Percentiles rank a stretch among this genome's conserved stretches.
phyloP scores from a whole-genome alignment of 805 yeast genomes.

The Candida rishiriensis region DNA sequence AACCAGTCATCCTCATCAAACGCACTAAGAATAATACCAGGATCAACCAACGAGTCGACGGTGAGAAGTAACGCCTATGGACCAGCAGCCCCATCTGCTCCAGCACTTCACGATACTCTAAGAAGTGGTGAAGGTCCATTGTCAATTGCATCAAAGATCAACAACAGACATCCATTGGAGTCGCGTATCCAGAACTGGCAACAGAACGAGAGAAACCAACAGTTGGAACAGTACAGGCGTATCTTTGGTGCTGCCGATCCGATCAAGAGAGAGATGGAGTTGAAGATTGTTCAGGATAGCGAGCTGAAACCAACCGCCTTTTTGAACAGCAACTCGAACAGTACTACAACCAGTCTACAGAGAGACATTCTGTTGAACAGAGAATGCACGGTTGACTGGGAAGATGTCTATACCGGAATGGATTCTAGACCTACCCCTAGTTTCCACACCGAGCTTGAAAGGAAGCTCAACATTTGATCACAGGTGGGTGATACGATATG shows the following conservation, averaged over 20 bases:
- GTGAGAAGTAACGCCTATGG: conserved; percentile 52
- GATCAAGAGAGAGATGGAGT: conserved; percentile 85
- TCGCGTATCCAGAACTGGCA: conserved; percentile 77
- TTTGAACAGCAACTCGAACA: conserved; percentile 71
- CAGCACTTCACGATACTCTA: conserved; percentile 65
- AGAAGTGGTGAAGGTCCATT: conserved; percentile 63
- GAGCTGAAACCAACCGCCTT: conserved; percentile 63
- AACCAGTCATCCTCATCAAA: conserved; percentile 18
- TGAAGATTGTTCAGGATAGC: conserved; percentile 62
- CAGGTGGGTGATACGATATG: no score
- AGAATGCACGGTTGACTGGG: conserved; percentile 86
- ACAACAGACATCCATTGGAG: conserved; percentile 85
- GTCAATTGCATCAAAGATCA: conserved; percentile 55
- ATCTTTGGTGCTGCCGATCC: conserved; percentile 93
- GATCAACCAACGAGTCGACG: conserved; percentile 36
- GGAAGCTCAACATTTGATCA: conserved; percentile 50
- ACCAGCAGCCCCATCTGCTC: conserved; percentile 59
- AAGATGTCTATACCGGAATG: conserved; percentile 70
- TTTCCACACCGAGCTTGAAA: conserved; percentile 74
- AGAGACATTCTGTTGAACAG: conserved; percentile 74
- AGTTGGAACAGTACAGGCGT: conserved; percentile 74
- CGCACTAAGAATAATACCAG: conserved; percentile 51
- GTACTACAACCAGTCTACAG: conserved; percentile 46
- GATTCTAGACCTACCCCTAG: conserved; percentile 31
- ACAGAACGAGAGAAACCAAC: conserved; percentile 59